Percentiles rank a stretch among this genome's conserved stretches.
phyloP scores from a whole-genome alignment of 75 land plant species.

The Selaginella moellendorffii region DNA sequence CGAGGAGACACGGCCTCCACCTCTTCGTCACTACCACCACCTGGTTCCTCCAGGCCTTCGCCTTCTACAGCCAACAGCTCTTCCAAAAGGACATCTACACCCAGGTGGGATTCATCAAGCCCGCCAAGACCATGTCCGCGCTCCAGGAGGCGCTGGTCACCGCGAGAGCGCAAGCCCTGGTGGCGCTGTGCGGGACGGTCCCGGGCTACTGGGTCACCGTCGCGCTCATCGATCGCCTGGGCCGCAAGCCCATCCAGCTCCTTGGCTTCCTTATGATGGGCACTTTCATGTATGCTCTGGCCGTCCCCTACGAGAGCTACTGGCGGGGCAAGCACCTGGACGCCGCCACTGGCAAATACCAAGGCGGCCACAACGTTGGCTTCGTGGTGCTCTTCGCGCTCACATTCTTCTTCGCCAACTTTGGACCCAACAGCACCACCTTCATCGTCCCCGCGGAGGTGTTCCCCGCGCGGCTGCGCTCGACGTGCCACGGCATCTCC shows the following conservation, averaged over 20 bases:
- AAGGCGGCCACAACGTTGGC: no score
- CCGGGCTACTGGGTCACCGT: conserved; percentile 37
- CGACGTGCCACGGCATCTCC: conserved; percentile 26
- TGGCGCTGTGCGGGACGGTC: conserved; percentile 27
- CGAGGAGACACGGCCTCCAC: conserved; percentile 20
- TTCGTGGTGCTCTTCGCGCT: no score
- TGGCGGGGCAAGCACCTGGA: no score
- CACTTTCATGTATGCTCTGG: conserved; percentile 25
- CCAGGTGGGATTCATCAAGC: conserved; percentile 16
- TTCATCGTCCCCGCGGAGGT: no score
- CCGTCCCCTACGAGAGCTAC: conserved; percentile 25
- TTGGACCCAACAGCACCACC: no score
- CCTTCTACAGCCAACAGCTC: conserved; percentile 19
- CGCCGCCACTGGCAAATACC: no score
- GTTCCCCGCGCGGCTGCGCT: no score
- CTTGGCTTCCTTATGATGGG: conserved; percentile 28
- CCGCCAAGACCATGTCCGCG: conserved; percentile 16
- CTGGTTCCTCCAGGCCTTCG: conserved; percentile 21
- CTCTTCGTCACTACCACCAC: conserved; percentile 25
- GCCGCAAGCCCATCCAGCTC: conserved; percentile 18
- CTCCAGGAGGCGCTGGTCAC: conserved; percentile 15
- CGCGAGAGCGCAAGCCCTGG: conserved; percentile 20
- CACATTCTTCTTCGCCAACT: no score
- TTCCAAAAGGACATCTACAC: conserved; percentile 21
- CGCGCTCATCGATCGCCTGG: conserved; percentile 16